A percentile compares a stretch with the other conserved stretches of the same genome.
Conservation (phyloP, 2,329 filamentous ascomycete species). For the Diaporthe vexans region DNA sequence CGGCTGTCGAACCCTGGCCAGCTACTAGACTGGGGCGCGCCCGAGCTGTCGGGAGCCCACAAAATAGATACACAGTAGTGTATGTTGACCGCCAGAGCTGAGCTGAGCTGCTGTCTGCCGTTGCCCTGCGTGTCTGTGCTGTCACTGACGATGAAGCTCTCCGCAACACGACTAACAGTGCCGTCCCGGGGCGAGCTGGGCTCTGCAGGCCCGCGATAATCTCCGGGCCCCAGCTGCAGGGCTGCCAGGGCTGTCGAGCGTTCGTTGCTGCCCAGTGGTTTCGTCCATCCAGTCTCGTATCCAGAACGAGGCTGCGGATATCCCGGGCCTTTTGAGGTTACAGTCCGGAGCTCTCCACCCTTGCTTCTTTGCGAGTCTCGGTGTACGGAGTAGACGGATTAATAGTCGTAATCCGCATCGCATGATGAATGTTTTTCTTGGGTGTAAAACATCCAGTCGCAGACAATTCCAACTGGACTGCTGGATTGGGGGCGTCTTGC, state of each 20-base stretch:
- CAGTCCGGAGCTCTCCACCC: not conserved
- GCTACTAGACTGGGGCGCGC: conserved; percentile 8
- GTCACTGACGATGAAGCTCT: conserved; percentile 24
- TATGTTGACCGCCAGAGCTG: conserved; percentile 8
- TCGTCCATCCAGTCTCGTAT: conserved; percentile 11
- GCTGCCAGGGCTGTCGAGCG: conserved; percentile 7
- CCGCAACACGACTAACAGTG: not conserved
- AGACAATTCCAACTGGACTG: not conserved
- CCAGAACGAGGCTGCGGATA: conserved; percentile 28
- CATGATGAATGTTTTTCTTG: not conserved
- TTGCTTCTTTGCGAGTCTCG: not conserved
- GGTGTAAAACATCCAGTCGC: not conserved
- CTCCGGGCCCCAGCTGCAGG: conserved; percentile 18
- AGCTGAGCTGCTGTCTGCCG: not conserved
- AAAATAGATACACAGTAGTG: not conserved
- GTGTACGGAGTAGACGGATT: not conserved
- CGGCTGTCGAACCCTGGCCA: conserved; percentile 4
- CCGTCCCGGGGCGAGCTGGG: conserved; percentile 20
- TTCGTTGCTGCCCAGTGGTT: not conserved
- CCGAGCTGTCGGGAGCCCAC: conserved; percentile 31
- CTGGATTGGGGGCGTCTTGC: not conserved
- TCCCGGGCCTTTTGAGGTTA: conserved; percentile 4
- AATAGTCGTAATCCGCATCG: not conserved
- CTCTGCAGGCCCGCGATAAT: conserved; percentile 6
- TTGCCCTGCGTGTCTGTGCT: not conserved